These are phyloP conservation scores for Astraeus odoratus DNA, from an alignment of 768 basidiomycete species.

Conservation along the genomic window DNA sequence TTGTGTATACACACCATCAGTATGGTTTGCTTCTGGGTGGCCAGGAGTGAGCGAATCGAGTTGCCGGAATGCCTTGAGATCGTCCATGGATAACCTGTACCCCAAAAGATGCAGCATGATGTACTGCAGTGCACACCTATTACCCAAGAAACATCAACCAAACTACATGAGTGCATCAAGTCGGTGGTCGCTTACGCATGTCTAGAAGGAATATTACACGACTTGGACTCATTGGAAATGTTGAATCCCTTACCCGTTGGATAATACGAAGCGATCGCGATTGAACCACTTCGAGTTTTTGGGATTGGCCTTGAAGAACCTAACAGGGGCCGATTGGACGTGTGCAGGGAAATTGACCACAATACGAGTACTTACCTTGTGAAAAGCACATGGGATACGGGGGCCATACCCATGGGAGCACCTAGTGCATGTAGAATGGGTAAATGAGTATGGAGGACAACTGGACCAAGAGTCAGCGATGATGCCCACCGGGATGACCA, in stretches of 20 bases:
- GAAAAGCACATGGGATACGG: constrained; percentile 74
- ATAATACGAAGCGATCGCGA: constrained; percentile 94
- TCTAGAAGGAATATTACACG: constrained; percentile 29
- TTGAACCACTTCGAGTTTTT: constrained; percentile 91
- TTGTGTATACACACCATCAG: constrained; percentile 41
- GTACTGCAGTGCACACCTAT: constrained; percentile 90
- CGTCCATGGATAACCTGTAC: constrained; percentile 87
- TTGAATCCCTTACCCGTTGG: constrained; percentile 69
- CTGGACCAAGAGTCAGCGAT: background rate
- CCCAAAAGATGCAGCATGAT: constrained; percentile 86
- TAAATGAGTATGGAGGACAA: constrained; percentile 6
- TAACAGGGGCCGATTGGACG: constrained; percentile 19
- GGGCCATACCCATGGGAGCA: constrained; percentile 93
- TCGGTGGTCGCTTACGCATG: constrained; percentile 54
- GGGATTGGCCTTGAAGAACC: constrained; percentile 85
- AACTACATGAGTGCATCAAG: background rate
- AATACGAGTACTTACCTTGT: constrained; percentile 42
- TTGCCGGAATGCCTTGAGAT: constrained; percentile 91
- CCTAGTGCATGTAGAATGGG: constrained; percentile 33
- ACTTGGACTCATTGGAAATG: constrained; percentile 1
- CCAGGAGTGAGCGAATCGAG: constrained; percentile 86
- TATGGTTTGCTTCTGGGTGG: constrained; percentile 77
- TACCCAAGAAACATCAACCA: background rate
- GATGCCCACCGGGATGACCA: constrained; percentile 72
- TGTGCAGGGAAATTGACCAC: background rate